These are phyloP conservation scores for Suillus variegatus DNA, from an alignment of 768 basidiomycete genomes.

Conservation along the genomic window DNA sequence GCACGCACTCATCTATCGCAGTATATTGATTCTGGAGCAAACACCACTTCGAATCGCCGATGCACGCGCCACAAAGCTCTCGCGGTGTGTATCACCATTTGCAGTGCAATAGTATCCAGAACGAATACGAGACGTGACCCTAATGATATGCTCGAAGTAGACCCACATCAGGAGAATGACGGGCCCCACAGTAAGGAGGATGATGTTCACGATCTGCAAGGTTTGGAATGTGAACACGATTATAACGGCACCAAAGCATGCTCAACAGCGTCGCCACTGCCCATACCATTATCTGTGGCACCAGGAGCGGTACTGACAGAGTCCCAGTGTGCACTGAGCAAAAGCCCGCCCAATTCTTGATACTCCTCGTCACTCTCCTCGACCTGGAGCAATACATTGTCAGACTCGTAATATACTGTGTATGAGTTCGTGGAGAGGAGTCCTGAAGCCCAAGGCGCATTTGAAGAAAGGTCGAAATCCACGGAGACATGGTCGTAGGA, in stretches of 20 bases:
- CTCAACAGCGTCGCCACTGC: constrained; percentile 65
- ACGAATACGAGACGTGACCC: constrained; percentile 21
- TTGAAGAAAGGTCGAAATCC: constrained; percentile 50
- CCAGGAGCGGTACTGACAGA: constrained; percentile 77
- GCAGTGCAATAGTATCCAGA: constrained; percentile 4
- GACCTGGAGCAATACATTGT: constrained; percentile 66
- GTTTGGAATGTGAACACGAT: constrained; percentile 54
- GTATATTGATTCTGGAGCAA: too few relatives aligned
- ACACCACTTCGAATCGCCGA: constrained; percentile 17
- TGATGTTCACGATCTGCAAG: constrained; percentile 57
- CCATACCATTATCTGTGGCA: constrained; percentile 80
- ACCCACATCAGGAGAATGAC: constrained; percentile 49
- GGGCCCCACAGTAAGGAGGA: constrained; percentile 63
- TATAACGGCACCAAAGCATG: constrained; percentile 55
- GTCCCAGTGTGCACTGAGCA: constrained; percentile 84
- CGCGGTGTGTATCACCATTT: constrained; percentile 10
- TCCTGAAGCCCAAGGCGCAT: constrained; percentile 45
- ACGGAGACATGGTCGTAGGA: constrained; percentile 49
- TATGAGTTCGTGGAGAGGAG: constrained; percentile 18
- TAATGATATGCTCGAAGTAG: constrained; percentile 31
- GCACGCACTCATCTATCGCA: too few relatives aligned
- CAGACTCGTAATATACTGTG: constrained; percentile 61
- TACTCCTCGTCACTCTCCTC: constrained; percentile 48
- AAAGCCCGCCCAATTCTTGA: constrained; percentile 44
- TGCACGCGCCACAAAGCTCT: constrained; percentile 14